These are phyloP conservation scores for Triangularia verruculosa DNA, from an alignment of 2,329 filamentous ascomycete species.

Conservation along the genomic window DNA sequence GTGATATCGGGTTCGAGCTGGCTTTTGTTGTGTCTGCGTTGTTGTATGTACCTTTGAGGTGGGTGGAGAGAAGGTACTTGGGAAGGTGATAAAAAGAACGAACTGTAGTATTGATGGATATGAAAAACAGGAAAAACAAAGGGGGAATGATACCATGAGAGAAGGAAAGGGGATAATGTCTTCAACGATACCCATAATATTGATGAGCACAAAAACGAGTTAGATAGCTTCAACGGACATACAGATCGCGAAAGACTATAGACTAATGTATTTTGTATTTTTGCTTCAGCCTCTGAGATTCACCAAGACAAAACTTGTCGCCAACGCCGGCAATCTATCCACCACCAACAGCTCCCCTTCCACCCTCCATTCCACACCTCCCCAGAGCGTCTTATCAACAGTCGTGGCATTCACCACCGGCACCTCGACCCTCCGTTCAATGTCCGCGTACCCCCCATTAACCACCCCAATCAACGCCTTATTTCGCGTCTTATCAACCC, in stretches of 20 bases:
- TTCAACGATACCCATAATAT: conserved; percentile 2
- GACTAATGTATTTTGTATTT: not conserved
- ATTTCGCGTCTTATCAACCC: conserved; percentile 26
- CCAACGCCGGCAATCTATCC: conserved; percentile 32
- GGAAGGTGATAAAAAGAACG: conserved; percentile 16
- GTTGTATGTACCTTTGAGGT: conserved; percentile 41
- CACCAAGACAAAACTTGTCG: conserved; percentile 35
- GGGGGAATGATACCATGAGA: not conserved
- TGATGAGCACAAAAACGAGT: not conserved
- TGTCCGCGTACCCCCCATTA: conserved; percentile 32
- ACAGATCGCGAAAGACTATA: not conserved
- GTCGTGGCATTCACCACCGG: conserved; percentile 18
- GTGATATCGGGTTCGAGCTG: conserved; percentile 46
- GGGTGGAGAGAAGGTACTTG: conserved; percentile 31
- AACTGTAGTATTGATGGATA: not conserved
- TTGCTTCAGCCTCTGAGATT: conserved; percentile 17
- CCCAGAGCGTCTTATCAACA: conserved; percentile 29
- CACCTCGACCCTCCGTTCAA: conserved; percentile 22
- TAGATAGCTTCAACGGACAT: not conserved
- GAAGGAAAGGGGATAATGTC: not conserved
- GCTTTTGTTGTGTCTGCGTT: conserved; percentile 42
- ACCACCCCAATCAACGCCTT: conserved; percentile 39
- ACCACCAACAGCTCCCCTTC: conserved; percentile 28
- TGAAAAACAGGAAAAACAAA: not conserved
- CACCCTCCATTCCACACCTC: conserved; percentile 28